These are phyloP conservation scores for Oidiodendron maius DNA, from an alignment of 495 filamentous ascomycete species.

Conservation along the genomic window DNA sequence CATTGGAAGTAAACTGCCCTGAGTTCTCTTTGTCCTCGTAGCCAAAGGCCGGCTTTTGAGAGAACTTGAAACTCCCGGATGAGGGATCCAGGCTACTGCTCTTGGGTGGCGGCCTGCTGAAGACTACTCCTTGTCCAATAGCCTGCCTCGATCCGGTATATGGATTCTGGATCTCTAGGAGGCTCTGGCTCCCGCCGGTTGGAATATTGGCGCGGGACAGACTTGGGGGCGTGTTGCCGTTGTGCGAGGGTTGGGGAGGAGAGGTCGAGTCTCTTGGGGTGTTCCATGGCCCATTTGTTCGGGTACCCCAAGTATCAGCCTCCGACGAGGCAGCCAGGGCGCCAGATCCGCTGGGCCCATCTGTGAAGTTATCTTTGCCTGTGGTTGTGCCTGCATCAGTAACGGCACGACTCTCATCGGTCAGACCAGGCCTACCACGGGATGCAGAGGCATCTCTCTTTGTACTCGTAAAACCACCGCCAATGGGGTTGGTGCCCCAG, in stretches of 20 bases:
- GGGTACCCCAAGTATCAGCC: constrained; percentile 49
- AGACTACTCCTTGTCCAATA: constrained; percentile 15
- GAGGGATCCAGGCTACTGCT: constrained; percentile 24
- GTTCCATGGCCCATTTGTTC: constrained; percentile 48
- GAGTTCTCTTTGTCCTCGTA: constrained; percentile 28
- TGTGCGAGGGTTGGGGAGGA: constrained; percentile 36
- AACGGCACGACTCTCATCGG: not conserved
- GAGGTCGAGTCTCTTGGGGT: constrained; percentile 41
- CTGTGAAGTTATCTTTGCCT: constrained; percentile 12
- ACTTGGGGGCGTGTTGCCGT: constrained; percentile 43
- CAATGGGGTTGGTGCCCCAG: constrained; percentile 50
- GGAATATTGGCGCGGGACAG: constrained; percentile 40
- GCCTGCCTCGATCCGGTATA: constrained; percentile 32
- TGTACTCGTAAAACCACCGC: constrained; percentile 37
- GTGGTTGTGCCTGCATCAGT: constrained; percentile 13
- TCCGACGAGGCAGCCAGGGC: constrained; percentile 61
- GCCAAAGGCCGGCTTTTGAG: constrained; percentile 16
- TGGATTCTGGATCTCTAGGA: constrained; percentile 35
- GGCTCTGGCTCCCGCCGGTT: constrained; percentile 23
- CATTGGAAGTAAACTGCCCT: constrained; percentile 10
- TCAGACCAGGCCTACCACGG: constrained; percentile 33
- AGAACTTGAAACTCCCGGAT: constrained; percentile 20
- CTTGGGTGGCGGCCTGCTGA: constrained; percentile 16
- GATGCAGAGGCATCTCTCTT: constrained; percentile 34
- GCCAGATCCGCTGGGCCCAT: constrained; percentile 53